Base-by-base conservation (phyloP, 805 yeast genomes). In the Barnettozyma salicaria region DNA sequence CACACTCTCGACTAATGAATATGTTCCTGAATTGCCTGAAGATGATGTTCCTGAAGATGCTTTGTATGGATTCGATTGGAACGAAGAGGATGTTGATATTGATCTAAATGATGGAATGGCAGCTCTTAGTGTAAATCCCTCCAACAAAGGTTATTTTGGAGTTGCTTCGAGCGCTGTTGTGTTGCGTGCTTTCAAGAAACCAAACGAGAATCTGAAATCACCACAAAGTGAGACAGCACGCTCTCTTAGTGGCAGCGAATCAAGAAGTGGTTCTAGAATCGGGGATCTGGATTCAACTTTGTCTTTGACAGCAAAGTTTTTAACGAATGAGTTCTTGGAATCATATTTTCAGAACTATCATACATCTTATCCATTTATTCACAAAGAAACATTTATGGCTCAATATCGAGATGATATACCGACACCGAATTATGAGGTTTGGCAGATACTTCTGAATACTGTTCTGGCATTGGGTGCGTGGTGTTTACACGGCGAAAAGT, bases 401-500 rank as follows among this genome's bases (percentile, higher is more conserved):
- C 64, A 64, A 46, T 75, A 63, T 47, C 58, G 64, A 22, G 64
- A 64, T 37, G 63, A 63, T 38, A 35, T 65, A 5, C 62, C 68
- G 19, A 58, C 70, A 1, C 64, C 68, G 8, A 56, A 68, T 31
- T 63, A 65, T 30, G 64, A 63, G 27, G 63, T 67, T 17, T 76
- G 79, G 77, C 71, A 70, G 43, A 62, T 77, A 17, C 48, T 80
- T 22, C 54, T 75, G 28, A 72, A 78, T 48, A 67, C 79, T 0
- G 75, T 79, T 0, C 53, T 78, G 19, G 81, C 83, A 0, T 57
- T 80, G n/a, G 88, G 87, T 12, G 71, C 83, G 18, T 79, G 83
- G 80, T 76, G 82, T 52, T 44, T 70, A 9, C 67, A 72, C 46
- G 80, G 79, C 11, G 80, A 76, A 43, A 50, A 64, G 13, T 61